Evolutionary conservation across 2,329 filamentous ascomycete genomes (phyloP).

Genomic region (Thelonectria discophora): DNA sequence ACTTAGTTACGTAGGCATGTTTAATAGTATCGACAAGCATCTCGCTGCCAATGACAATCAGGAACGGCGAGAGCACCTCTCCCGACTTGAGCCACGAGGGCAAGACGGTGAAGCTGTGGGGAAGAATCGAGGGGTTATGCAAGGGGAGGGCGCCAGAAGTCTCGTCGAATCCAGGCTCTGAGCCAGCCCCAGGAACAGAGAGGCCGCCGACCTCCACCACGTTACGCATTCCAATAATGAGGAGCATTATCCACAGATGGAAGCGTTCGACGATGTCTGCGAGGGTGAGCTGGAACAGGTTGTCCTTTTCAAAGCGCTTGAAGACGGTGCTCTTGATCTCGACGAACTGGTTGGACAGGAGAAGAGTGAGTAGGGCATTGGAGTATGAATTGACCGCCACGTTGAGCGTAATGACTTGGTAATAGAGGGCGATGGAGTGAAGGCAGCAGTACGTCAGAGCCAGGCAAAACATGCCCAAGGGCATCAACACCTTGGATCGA

Average conservation of each 20-base stretch:
- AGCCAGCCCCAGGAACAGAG: conserved; percentile 66
- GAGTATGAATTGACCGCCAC: conserved; percentile 99
- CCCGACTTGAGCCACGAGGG: conserved; percentile 80
- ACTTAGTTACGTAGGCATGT: conserved; percentile 97
- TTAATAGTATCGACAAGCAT: conserved; percentile 98
- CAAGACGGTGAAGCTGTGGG: conserved; percentile 88
- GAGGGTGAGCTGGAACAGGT: conserved; percentile 94
- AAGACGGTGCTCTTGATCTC: conserved; percentile 99
- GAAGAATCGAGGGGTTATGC: conserved; percentile 78
- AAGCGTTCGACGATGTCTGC: conserved; percentile 97
- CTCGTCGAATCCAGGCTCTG: conserved; percentile 57
- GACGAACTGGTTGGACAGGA: conserved; percentile 98
- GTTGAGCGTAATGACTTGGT: conserved; percentile 96
- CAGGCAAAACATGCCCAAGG: conserved; percentile 89
- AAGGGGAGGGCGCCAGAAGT: conserved; percentile 66
- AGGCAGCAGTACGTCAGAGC: conserved; percentile 87
- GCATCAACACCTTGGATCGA: conserved; percentile 87
- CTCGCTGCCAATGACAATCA: conserved; percentile 94
- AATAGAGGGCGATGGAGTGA: conserved; percentile 90
- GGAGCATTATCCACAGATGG: conserved; percentile 95
- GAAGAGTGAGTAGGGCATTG: conserved; percentile 88
- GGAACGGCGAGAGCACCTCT: conserved; percentile 89
- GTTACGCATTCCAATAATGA: conserved; percentile 95
- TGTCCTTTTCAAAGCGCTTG: conserved; percentile 98
- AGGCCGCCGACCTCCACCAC: conserved; percentile 94